A percentile compares a stretch with the other conserved stretches of the same genome.
phyloP scores from a whole-genome alignment of 257 asterid genomes.

The Penstemon davidsonii region DNA sequence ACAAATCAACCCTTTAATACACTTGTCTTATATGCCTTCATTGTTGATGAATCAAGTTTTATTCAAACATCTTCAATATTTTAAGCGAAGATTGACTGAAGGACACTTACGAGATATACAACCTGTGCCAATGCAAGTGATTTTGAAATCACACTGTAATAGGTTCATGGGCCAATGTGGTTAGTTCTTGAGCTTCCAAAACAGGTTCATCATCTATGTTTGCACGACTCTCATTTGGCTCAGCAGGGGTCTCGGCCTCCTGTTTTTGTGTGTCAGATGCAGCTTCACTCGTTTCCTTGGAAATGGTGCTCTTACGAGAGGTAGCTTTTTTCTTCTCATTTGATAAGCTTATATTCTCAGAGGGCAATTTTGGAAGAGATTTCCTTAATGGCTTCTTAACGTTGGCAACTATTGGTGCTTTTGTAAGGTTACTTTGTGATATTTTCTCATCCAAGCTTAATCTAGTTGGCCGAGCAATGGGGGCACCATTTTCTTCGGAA shows the following conservation, averaged over 20 bases:
- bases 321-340: constrained; percentile 43
- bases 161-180: constrained; percentile 28
- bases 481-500: constrained; percentile 49
- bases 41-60: constrained; percentile 22
- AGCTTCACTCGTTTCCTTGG: constrained; percentile 43
- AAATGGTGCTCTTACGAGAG: constrained; percentile 36
- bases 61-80: neutral
- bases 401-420: constrained; percentile 39
- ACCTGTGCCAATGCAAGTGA: constrained; percentile 6
- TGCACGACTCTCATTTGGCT: constrained; percentile 30
- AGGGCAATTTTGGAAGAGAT: constrained; percentile 86
- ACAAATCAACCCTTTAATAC: constrained; percentile 37
- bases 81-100: constrained; percentile 31
- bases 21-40: constrained; percentile 32
- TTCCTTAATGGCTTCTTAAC: constrained; percentile 68
- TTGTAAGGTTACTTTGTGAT: constrained; percentile 39
- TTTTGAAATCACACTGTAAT: constrained; percentile 39
- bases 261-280: constrained; percentile 21
- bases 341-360: constrained; percentile 56
- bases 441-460: constrained; percentile 69
- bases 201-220: constrained; percentile 27
- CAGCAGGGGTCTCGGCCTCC: constrained; percentile 17
- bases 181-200: constrained; percentile 37
- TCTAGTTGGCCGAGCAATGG: constrained; percentile 45
- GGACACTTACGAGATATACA: constrained; percentile 7